These are phyloP conservation scores for Botrytis deweyae DNA, from an alignment of 2,329 filamentous ascomycete genomes.

Conservation along the genomic window DNA sequence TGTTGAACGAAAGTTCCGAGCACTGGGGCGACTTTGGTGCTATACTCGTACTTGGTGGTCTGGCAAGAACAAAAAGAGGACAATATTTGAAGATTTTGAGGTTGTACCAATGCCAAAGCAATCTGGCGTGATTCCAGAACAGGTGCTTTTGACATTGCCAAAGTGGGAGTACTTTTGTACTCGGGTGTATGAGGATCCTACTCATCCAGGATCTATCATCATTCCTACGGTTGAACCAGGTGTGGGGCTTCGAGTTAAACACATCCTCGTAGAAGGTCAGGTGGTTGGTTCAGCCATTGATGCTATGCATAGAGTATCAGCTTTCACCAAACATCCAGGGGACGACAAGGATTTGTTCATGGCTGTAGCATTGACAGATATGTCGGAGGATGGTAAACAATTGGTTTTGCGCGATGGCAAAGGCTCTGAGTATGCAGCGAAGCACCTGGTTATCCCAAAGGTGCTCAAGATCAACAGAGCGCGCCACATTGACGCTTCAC, in stretches of 20 bases:
- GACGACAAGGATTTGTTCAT: neutral
- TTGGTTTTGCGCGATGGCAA: constrained; percentile 4
- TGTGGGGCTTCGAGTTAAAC: constrained; percentile 22
- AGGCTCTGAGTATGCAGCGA: neutral
- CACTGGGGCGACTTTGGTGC: constrained; percentile 68
- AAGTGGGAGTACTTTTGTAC: constrained; percentile 12
- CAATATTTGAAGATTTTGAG: constrained; percentile 34
- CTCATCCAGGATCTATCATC: constrained; percentile 23
- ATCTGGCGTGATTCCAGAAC: neutral
- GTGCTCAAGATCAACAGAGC: neutral
- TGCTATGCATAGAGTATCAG: constrained; percentile 20
- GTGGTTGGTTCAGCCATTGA: constrained; percentile 19
- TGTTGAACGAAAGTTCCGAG: constrained; percentile 55
- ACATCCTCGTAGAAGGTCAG: constrained; percentile 28
- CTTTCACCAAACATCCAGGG: neutral
- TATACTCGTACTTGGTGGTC: constrained; percentile 30
- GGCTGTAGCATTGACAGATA: constrained; percentile 12
- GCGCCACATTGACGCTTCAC: neutral
- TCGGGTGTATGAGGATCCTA: constrained; percentile 25
- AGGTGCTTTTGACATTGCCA: neutral
- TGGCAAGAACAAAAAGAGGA: constrained; percentile 27
- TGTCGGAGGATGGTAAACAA: constrained; percentile 2
- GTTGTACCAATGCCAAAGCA: constrained; percentile 18
- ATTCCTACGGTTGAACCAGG: constrained; percentile 8
- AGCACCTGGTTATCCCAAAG: neutral